Percentiles rank a stretch among this genome's conserved stretches.
These are phyloP conservation scores for Ganoderma boninense DNA, from an alignment of 1,284 basidiomycete genomes.

Conservation along the genomic window DNA sequence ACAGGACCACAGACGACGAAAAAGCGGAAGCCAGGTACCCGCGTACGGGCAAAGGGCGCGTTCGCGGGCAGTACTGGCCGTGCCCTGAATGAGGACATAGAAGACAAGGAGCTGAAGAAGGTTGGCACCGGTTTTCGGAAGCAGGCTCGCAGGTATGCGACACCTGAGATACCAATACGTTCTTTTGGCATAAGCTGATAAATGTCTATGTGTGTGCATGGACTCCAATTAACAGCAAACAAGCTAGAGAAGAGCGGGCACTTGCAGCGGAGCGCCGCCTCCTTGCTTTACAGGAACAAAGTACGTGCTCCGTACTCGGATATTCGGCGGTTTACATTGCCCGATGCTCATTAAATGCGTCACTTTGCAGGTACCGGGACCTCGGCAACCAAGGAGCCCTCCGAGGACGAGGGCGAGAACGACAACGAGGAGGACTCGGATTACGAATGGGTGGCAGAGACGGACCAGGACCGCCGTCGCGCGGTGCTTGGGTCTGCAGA, in stretches of 20 bases:
- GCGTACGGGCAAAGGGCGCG: conserved; percentile 65
- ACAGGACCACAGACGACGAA: conserved; percentile 69
- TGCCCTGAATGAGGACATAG: conserved; percentile 54
- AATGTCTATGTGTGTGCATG: not conserved
- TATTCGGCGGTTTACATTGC: not conserved
- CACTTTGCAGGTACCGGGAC: conserved; percentile 31
- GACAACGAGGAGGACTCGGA: conserved; percentile 45
- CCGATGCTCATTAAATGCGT: not conserved
- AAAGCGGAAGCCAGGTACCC: conserved; percentile 72
- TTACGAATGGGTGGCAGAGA: conserved; percentile 53
- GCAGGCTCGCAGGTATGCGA: conserved; percentile 66
- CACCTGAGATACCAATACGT: not conserved
- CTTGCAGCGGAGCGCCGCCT: conserved; percentile 73
- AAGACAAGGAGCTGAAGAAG: conserved; percentile 50
- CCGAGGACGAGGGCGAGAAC: conserved; percentile 36
- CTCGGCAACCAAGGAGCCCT: conserved; percentile 21
- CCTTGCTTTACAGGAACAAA: conserved; percentile 49
- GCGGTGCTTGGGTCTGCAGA: conserved; percentile 54
- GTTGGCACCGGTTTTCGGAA: conserved; percentile 71
- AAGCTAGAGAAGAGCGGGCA: conserved; percentile 78
- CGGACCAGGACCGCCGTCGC: conserved; percentile 62
- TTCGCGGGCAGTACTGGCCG: conserved; percentile 64
- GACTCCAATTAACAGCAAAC: conserved; percentile 57
- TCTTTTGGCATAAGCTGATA: not conserved
- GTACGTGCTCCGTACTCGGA: conserved; percentile 33